phyloP scores from a whole-genome alignment of 192 early-diverging fungal species.

The Jimgerdemannia flammicorona region DNA sequence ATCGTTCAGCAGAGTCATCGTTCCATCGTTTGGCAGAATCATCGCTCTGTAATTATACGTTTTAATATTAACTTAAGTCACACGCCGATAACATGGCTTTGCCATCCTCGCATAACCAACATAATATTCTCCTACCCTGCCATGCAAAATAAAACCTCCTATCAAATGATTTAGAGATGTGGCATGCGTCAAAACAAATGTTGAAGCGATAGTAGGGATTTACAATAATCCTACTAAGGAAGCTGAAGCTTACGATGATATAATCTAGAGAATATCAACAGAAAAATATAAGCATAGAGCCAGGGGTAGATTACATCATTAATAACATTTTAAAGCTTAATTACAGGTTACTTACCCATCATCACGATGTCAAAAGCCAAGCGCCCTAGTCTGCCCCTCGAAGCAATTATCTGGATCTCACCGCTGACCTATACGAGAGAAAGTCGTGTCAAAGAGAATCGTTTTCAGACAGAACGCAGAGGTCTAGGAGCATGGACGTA shows the following conservation, averaged over 20 bases:
- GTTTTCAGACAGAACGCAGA: background rate
- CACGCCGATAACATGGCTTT: background rate
- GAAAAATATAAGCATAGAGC: background rate
- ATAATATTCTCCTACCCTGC: slow-evolving; percentile 26
- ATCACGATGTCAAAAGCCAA: slow-evolving; percentile 90
- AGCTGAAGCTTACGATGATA: slow-evolving; percentile 54
- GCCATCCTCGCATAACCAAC: background rate
- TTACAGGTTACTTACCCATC: slow-evolving; percentile 27
- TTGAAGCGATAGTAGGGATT: slow-evolving; percentile 10
- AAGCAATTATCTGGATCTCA: slow-evolving; percentile 71
- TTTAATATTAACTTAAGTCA: no score
- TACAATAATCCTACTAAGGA: slow-evolving; percentile 50
- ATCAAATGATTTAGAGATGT: background rate
- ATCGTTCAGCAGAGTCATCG: no score
- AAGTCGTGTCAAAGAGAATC: no score
- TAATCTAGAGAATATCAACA: background rate
- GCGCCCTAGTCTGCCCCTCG: slow-evolving; percentile 94
- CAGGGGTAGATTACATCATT: no score
- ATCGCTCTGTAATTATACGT: no score
- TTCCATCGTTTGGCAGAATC: no score
- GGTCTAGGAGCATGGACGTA: slow-evolving; percentile 9
- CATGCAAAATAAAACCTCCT: slow-evolving; percentile 98
- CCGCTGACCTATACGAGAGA: slow-evolving; percentile 38
- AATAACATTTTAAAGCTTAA: background rate
- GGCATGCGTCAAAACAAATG: background rate